Percentiles rank a stretch among this genome's conserved stretches.
Conservation (phyloP, 139 green algal genomes). For the Chara braunii region DNA sequence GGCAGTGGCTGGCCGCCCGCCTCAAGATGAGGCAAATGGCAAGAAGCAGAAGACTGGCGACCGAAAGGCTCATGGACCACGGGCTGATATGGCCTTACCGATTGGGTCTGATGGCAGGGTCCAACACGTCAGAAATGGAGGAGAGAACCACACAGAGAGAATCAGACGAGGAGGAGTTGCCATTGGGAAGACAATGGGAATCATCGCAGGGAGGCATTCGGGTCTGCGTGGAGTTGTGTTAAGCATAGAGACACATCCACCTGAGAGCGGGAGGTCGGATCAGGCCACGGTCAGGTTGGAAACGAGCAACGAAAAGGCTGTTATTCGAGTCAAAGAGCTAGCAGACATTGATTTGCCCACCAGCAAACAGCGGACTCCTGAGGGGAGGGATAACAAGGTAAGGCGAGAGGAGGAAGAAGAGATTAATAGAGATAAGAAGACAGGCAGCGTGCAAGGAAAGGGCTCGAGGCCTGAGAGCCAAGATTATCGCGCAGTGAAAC, state of each 20-base stretch:
- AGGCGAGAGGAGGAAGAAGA: constrained; percentile 10
- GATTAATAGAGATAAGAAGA: background rate
- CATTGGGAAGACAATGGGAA: constrained; percentile 44
- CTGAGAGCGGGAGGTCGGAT: constrained; percentile 17
- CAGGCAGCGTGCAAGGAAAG: no score
- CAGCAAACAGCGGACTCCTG: no score
- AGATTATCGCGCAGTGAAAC: no score
- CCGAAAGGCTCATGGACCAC: constrained; percentile 34
- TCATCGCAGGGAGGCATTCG: constrained; percentile 39
- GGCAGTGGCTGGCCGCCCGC: constrained; percentile 14
- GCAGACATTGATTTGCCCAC: constrained; percentile 35
- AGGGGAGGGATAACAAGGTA: background rate
- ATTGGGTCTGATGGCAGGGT: constrained; percentile 32
- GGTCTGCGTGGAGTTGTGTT: constrained; percentile 37
- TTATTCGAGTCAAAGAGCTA: constrained; percentile 31
- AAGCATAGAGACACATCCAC: background rate
- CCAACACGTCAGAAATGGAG: constrained; percentile 38
- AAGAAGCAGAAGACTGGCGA: constrained; percentile 45
- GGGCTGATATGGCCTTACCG: constrained; percentile 31
- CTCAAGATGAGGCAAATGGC: background rate
- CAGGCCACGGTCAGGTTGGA: constrained; percentile 33
- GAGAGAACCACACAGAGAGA: constrained; percentile 49
- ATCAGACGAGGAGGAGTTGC: constrained; percentile 26
- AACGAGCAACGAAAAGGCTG: constrained; percentile 33
- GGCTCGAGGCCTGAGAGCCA: no score